phyloP scores from a whole-genome alignment of 1,139 yeast species.

The Eremothecium sinecaudum region DNA sequence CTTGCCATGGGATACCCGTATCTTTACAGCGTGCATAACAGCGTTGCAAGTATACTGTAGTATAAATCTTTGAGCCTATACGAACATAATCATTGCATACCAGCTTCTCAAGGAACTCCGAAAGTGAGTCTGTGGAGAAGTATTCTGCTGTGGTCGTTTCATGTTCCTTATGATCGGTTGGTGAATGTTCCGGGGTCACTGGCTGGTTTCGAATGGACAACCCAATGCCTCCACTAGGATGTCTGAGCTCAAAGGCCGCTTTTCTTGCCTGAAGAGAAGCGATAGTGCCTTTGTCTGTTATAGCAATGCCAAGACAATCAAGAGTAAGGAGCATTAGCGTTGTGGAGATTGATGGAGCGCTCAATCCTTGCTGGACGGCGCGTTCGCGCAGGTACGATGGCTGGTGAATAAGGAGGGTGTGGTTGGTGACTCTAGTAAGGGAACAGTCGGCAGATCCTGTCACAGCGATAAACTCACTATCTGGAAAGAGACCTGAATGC shows the following conservation, averaged over 20 bases:
- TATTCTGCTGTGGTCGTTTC: not conserved
- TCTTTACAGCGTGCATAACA: not conserved
- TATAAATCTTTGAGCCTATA: not conserved
- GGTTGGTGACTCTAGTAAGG: slow-evolving; percentile 12
- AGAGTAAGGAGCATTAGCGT: slow-evolving; percentile 68
- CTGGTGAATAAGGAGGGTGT: slow-evolving; percentile 14
- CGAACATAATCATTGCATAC: slow-evolving; percentile 1
- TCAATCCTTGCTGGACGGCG: slow-evolving; percentile 61
- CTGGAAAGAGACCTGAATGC: slow-evolving; percentile 28
- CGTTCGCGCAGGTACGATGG: slow-evolving; percentile 47
- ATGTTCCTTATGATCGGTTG: not conserved
- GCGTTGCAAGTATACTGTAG: not conserved
- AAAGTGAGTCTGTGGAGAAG: not conserved
- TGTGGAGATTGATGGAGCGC: slow-evolving; percentile 84
- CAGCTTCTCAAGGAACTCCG: slow-evolving; percentile 1
- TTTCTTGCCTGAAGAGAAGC: slow-evolving; percentile 32
- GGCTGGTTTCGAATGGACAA: slow-evolving; percentile 14
- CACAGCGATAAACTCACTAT: slow-evolving; percentile 12
- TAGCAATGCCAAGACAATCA: slow-evolving; percentile 67
- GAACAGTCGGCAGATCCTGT: slow-evolving; percentile 13
- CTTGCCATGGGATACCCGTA: slow-evolving; percentile 1
- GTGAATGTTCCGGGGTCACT: not conserved
- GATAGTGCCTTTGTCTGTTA: slow-evolving; percentile 47
- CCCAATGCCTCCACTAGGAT: slow-evolving; percentile 91
- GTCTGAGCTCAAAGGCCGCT: slow-evolving; percentile 54